A percentile compares a stretch with the other conserved stretches of the same genome.
phyloP scores from a whole-genome alignment of 345 rosid genomes.

The Turnera subulata region DNA sequence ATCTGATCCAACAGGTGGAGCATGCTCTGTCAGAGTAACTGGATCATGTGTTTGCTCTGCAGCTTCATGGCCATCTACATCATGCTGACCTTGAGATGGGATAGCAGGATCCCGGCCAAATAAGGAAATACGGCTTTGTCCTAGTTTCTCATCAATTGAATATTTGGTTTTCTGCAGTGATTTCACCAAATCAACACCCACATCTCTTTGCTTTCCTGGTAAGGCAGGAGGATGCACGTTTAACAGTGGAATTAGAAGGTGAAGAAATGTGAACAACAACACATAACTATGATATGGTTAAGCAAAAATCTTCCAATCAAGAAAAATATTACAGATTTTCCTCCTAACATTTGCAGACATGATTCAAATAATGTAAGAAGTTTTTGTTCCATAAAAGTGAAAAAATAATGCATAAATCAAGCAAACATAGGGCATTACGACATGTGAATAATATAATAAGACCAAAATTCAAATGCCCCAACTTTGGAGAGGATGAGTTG shows the following conservation, averaged over 20 bases:
- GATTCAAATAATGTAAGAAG: no score
- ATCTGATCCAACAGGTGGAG: constrained; percentile 24
- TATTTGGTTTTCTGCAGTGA: constrained; percentile 79
- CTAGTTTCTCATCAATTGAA: constrained; percentile 81
- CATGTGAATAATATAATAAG: no score
- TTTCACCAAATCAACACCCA: constrained; percentile 77
- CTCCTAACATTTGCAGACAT: no score
- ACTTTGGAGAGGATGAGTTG: no score
- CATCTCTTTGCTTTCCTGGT: constrained; percentile 69
- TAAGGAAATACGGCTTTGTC: constrained; percentile 64
- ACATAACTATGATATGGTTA: no score
- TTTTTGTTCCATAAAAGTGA: no score
- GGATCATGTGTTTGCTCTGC: constrained; percentile 23
- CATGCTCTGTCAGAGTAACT: constrained; percentile 35
- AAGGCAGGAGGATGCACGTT: constrained; percentile 10
- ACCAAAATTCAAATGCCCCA: no score
- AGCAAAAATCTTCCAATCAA: no score
- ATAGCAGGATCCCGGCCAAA: constrained; percentile 45
- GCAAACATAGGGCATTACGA: no score
- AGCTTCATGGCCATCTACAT: constrained; percentile 27
- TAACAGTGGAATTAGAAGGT: neutral
- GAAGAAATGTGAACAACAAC: neutral
- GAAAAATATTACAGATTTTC: no score
- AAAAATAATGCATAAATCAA: no score
- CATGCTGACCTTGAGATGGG: constrained; percentile 30